phyloP scores from a whole-genome alignment of 2,329 filamentous ascomycete species.

The Scleromitrula shiraiana region DNA sequence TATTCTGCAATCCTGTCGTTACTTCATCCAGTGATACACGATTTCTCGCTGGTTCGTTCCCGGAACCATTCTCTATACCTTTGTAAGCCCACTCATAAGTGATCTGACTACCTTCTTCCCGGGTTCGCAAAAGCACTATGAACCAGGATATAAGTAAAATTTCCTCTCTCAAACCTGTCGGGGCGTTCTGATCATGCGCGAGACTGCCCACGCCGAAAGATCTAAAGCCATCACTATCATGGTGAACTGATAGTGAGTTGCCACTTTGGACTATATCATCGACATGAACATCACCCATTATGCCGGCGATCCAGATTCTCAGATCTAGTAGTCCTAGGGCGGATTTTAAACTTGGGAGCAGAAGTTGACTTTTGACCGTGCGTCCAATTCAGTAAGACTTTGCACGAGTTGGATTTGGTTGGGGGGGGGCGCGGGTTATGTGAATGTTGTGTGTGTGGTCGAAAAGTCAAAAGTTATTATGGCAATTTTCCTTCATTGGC shows the following conservation, averaged over 20 bases:
- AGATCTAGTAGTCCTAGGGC: not conserved
- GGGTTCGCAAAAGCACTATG: constrained; percentile 35
- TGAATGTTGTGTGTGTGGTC: not conserved
- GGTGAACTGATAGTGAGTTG: not conserved
- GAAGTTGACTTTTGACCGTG: not conserved
- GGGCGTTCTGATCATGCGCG: constrained; percentile 17
- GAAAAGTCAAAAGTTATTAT: not conserved
- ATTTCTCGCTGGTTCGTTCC: constrained; percentile 15
- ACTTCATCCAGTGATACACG: constrained; percentile 29
- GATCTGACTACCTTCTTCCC: constrained; percentile 31
- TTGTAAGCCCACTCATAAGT: constrained; percentile 32
- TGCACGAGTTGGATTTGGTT: not conserved
- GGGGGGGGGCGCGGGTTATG: not conserved
- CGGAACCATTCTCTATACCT: constrained; percentile 22
- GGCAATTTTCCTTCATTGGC: not conserved
- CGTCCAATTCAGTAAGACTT: not conserved
- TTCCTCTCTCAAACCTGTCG: constrained; percentile 35
- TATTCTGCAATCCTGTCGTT: constrained; percentile 29
- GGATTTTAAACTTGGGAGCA: not conserved
- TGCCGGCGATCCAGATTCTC: not conserved
- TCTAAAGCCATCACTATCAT: constrained; percentile 16
- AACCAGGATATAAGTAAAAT: constrained; percentile 38
- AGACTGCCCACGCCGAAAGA: constrained; percentile 28
- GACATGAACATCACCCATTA: constrained; percentile 10
- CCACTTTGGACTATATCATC: constrained; percentile 8